Percentiles rank a stretch among this genome's conserved stretches.
Evolutionary conservation across 345 rosid species (phyloP).

Genomic region (Populus deltoides): DNA sequence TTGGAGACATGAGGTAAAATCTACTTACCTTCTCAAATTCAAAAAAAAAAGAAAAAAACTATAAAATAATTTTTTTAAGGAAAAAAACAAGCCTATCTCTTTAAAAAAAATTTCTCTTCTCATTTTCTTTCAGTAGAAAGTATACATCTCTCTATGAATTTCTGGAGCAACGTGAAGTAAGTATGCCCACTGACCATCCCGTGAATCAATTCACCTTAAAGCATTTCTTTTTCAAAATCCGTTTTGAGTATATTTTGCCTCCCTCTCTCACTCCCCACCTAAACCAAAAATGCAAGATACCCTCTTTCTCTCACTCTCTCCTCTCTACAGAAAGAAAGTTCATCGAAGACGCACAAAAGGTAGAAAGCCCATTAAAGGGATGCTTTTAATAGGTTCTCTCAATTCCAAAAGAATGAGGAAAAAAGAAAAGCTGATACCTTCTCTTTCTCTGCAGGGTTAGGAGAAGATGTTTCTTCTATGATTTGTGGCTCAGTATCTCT

Average conservation of each 20-base stretch:
- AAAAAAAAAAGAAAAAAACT: not conserved
- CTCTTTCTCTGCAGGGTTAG: constrained; percentile 22
- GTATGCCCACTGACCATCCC: constrained; percentile 11
- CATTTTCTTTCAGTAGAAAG: constrained; percentile 15
- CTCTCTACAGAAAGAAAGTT: not conserved
- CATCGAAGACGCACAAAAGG: constrained; percentile 6
- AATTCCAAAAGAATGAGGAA: constrained; percentile 18
- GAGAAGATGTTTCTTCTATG: constrained; percentile 33
- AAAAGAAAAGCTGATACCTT: constrained; percentile 25
- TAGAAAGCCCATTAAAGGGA: constrained; percentile 7
- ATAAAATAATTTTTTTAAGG: constrained; percentile 10
- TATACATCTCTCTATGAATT: constrained; percentile 17
- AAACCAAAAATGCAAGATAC: constrained; percentile 8
- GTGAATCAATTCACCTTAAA: constrained; percentile 2
- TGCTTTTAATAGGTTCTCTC: constrained; percentile 14
- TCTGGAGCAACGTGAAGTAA: constrained; percentile 38
- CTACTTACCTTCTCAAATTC: constrained; percentile 32
- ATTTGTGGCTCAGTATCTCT: constrained; percentile 28
- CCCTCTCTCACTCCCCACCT: not conserved
- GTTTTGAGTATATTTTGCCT: not conserved
- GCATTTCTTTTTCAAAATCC: constrained; percentile 1
- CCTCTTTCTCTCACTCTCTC: not conserved
- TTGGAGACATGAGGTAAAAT: not conserved
- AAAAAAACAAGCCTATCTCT: constrained; percentile 1
- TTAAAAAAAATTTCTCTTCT: not conserved